Evolutionary conservation across 1,284 basidiomycete genomes (phyloP), one percentile per base, ranked within the genome.

Genomic region (Stereum hirsutum): DNA sequence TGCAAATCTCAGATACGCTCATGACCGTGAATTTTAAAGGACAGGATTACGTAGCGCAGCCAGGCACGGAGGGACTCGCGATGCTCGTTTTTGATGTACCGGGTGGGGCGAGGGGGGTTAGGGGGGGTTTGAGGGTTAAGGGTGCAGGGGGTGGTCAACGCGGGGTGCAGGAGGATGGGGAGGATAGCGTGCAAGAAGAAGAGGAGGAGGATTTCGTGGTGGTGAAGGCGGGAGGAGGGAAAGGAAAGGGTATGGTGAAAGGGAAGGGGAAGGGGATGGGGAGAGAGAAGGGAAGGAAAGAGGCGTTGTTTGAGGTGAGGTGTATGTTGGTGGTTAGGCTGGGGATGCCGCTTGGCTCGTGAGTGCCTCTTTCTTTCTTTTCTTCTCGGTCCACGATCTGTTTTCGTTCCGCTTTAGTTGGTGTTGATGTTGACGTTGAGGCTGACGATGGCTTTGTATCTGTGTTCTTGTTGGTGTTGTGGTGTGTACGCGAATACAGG

Each of bases 51-150:
- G 70, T 75, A 34, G 75, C 87, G 28, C 70, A 69, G 11, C 79
- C 83, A 1, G 82, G 81, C 7, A 70, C 68, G 2, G 85, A 89
- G 54, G 86, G 85, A 20, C 70, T 87, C 1, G 85, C 86, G 0
- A 76, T 72, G 50, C 69, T 89, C 6, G 81, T 86, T 4, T 78
- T 89, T 49, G 78, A 87, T 55, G 73, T 87, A 10, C 86, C 85
- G 3, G 66, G 61, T 36, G 58, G 67, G 46, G 76, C 82, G 0
- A 64, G 78, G 44, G 75, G 78, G 6, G 74, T 81, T 5, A 73
- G 68, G 48, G 79, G 81, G 26, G 78, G 80, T 14, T n/a, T n/a
- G n/a, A n/a, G n/a, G n/a, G n/a, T n/a, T n/a, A n/a, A n/a, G n/a
- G n/a, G n/a, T n/a, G n/a, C n/a, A n/a, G n/a, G n/a, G n/a, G n/a